phyloP scores from a whole-genome alignment of 306 rosid species.

The Vigna trinervia region DNA sequence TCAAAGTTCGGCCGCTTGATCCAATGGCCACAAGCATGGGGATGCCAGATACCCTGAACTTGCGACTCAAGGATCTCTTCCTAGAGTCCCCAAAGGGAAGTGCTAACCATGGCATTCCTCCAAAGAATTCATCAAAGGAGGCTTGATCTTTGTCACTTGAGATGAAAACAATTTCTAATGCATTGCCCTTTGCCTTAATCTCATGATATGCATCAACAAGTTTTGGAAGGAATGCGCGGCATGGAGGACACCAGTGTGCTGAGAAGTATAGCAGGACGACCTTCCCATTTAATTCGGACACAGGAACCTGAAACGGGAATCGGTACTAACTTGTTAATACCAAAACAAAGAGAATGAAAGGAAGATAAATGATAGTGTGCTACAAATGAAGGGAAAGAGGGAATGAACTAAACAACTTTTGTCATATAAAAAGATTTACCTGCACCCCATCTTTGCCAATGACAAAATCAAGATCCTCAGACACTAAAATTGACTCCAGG shows the following conservation, averaged over 20 bases:
- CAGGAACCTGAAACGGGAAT: constrained; percentile 57
- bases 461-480: constrained; percentile 59
- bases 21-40: constrained; percentile 73
- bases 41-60: constrained; percentile 66
- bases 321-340: constrained; percentile 6
- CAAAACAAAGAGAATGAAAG: not conserved
- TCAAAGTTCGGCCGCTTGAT: constrained; percentile 68
- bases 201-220: constrained; percentile 63
- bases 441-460: constrained; percentile 56
- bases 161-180: constrained; percentile 73
- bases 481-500: constrained; percentile 66
- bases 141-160: constrained; percentile 74
- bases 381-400: not conserved
- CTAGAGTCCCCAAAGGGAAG: constrained; percentile 80
- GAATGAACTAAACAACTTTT: not conserved
- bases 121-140: constrained; percentile 67
- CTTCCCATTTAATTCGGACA: constrained; percentile 73
- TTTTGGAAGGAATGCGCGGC: constrained; percentile 78
- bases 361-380: not conserved
- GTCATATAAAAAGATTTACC: constrained; percentile 48
- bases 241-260: constrained; percentile 86
- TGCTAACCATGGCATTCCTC: constrained; percentile 86
- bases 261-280: constrained; percentile 82
- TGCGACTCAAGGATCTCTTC: constrained; percentile 60
- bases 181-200: constrained; percentile 65